Evolutionary conservation across 1,284 basidiomycete genomes (phyloP).

Genomic region (Malassezia yamatoensis): DNA sequence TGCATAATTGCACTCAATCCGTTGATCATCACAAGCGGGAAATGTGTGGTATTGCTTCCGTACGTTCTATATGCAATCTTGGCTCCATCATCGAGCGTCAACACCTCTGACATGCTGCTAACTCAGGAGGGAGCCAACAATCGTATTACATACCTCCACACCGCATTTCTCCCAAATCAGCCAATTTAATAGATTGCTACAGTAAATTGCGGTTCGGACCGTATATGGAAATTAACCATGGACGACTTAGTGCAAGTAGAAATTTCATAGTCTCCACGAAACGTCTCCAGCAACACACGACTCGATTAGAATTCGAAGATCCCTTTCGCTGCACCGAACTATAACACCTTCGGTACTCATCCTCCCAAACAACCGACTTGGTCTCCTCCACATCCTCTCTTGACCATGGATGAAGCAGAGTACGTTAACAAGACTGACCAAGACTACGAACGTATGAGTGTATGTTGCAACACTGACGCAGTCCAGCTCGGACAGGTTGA

Average conservation of each 20-base stretch:
- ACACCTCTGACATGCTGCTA: background rate
- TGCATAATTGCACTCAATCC: conserved; percentile 40
- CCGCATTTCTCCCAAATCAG: no score
- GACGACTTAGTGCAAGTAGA: no score
- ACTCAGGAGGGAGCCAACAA: no score
- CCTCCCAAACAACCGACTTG: background rate
- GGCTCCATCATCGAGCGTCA: conserved; percentile 17
- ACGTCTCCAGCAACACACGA: no score
- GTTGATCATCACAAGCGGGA: conserved; percentile 36
- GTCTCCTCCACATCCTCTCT: background rate
- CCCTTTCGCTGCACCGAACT: background rate
- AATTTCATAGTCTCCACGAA: no score
- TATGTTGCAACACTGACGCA: conserved; percentile 13
- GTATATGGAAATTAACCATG: no score
- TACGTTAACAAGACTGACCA: conserved; percentile 7
- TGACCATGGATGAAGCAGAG: conserved; percentile 18
- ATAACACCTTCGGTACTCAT: background rate
- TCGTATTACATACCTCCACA: no score
- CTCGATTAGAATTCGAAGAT: no score
- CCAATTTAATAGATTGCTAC: no score
- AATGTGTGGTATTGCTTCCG: conserved; percentile 5
- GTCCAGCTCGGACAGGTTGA: conserved; percentile 71
- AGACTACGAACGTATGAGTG: conserved; percentile 19
- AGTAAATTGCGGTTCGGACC: no score
- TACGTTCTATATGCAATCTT: conserved; percentile 24